Evolutionary conservation across 352 stramenopile genomes (phyloP), one percentile per base, ranked within the genome.

Genomic region (Poterioochromonas sp.): DNA sequence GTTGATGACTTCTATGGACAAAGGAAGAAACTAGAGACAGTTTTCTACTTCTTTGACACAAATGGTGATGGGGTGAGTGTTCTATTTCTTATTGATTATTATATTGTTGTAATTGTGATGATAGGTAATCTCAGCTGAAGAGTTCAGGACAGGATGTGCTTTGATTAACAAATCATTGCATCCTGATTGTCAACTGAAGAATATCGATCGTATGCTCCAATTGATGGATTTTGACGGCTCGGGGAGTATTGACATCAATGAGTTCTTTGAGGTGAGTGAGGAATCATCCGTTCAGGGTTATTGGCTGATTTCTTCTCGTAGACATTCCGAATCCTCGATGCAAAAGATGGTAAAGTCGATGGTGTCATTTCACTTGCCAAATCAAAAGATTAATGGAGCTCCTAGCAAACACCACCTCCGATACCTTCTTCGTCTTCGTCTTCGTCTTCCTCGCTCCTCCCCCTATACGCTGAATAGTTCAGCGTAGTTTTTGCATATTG

Each of bases 21-120:
- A 53, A 51, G 82, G 5, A 77, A 82, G 77, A 76, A 80, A 71
- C 79, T 85, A 58, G 81, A 85, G 79, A 73, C 81, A 8, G 79
- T 85, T 43, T 85, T 85, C 78, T 54, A 73, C 22, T 85, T 83
- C 65, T 85, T 85, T 60, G 82, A 85, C 70, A 79, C 47, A 11
- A 81, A 85, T 60, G 68, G 74, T 40, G 82, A 85, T 43, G 82
- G 82, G 29, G 80, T 79, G 40, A 71, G 62, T 71, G 2, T 47
- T 47, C 62, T 29, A n/a, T 5, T 29, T 47, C 8, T 71, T 44
- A 32, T 39, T 32, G 26, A 12, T 15, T 47, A 5, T 71, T 15
- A 41, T 3, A 71, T 29, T 71, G 62, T 26, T 29, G 15, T n/a
- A 43, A 29, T 47, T 71, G 15, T 8, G 11, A 26, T 68, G 58